Evolutionary conservation across 192 early-diverging fungal genomes (phyloP).

Genomic region (Neocallimastix lanati): DNA sequence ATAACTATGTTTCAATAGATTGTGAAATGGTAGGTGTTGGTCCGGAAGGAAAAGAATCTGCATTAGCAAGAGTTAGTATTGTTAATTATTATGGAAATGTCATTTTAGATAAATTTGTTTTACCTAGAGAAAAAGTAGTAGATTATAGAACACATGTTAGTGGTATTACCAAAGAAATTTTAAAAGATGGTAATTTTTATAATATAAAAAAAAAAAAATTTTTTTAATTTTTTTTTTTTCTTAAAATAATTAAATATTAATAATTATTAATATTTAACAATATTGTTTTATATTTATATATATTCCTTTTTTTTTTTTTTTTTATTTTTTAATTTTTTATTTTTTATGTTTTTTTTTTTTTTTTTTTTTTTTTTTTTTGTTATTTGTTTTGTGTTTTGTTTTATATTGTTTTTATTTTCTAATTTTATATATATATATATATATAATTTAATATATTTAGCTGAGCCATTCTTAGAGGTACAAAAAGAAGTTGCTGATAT

Average conservation of each 20-base stretch:
- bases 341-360: too few relatives aligned
- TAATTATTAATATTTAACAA: too few relatives aligned
- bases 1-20: slow-evolving; percentile 87
- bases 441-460: slow-evolving; percentile 9
- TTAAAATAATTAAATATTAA: too few relatives aligned
- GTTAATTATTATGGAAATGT: slow-evolving; percentile 86
- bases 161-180: slow-evolving; percentile 63
- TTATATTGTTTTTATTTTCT: too few relatives aligned
- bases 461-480: slow-evolving; percentile 54
- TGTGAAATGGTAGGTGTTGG: slow-evolving; percentile 99
- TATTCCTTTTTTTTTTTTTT: too few relatives aligned
- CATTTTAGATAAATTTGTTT: slow-evolving; percentile 70
- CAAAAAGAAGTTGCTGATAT: slow-evolving; percentile 64
- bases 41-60: slow-evolving; percentile 55
- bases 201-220: too few relatives aligned
- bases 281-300: too few relatives aligned
- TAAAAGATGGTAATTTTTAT: slow-evolving; percentile 22
- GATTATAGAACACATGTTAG: slow-evolving; percentile 85
- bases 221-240: too few relatives aligned
- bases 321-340: too few relatives aligned
- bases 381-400: too few relatives aligned
- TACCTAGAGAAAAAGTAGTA: slow-evolving; percentile 62
- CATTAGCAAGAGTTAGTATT: slow-evolving; percentile 72
- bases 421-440: not conserved
- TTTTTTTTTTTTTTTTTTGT: too few relatives aligned